Base-by-base conservation (phyloP, 169 alveolate genomes). In the Toxoplasma gondii region DNA sequence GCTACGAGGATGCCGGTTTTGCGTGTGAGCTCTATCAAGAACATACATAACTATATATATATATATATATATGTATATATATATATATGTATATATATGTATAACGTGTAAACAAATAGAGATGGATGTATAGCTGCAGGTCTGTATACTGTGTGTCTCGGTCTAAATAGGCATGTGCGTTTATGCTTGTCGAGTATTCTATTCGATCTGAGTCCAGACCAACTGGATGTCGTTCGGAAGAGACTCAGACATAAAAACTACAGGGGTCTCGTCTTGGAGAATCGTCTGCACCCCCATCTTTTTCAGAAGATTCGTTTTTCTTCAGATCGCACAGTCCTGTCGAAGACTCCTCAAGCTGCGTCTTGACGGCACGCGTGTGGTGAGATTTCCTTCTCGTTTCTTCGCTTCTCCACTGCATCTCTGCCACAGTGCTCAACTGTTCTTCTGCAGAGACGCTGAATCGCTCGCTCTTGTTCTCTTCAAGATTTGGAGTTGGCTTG, bases 281-380 rank as follows among this genome's bases (percentile, higher is more conserved):
- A n/a, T n/a, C n/a, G n/a, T n/a, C n/a, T n/a, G n/a, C n/a, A n/a
- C 58, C 58, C 58, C 58, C 58, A 49, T 12, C 12, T 49, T 49
- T 38, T 5, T 31, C 16, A 9, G 54, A 19, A 44, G 38, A 86
- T 53, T 31, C 74, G 70, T 86, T 86, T 86, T 53, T 86, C 24
- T 36, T 53, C 78, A 86, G 92, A 58, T 92, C 45, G 94, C 94
- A 29, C 38, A 58, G 92, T n/a, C 84, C 44, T 92, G 94, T 53
- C 41, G 83, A 31, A 67, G 54, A 64, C 94, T 92, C 34, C 92
- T 67, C 54, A 92, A 88, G 64, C 94, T 92, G 0, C 86, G 94
- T 0, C 94, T 92, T 10, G 94, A 92, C 88, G 92, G 92, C 80
- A 92, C 94, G 41, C 43, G 92, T 24, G 67, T 78, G 81, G 94